Evolutionary conservation across 805 yeast species (phyloP).

Genomic region (Ogataea methanolica): DNA sequence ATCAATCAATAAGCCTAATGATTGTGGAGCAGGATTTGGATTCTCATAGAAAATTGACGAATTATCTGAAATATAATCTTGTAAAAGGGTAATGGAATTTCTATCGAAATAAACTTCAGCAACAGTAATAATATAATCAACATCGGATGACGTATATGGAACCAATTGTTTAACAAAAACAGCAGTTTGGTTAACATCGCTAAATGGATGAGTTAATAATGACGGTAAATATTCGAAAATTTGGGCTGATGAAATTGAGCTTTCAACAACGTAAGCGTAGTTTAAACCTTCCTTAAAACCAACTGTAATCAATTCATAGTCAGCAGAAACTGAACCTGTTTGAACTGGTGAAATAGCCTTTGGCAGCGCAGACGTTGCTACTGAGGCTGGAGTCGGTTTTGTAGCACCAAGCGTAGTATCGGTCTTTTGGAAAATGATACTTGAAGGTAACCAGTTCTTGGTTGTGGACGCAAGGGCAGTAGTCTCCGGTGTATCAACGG

Average conservation of each 20-base stretch:
- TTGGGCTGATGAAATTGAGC: conserved; percentile 76
- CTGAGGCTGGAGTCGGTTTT: conserved; percentile 25
- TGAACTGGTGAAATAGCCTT: conserved; percentile 68
- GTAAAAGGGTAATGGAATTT: conserved; percentile 43
- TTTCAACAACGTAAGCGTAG: conserved; percentile 75
- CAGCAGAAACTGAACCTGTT: conserved; percentile 37
- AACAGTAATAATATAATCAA: conserved; percentile 72
- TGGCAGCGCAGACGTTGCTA: conserved; percentile 56
- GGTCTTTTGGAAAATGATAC: conserved; percentile 32
- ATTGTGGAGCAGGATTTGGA: conserved; percentile 47
- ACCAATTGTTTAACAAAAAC: conserved; percentile 64
- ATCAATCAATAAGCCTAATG: conserved; percentile 71
- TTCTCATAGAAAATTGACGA: conserved; percentile 60
- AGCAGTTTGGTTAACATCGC: conserved; percentile 22
- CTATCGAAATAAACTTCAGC: conserved; percentile 84
- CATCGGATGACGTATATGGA: conserved; percentile 60
- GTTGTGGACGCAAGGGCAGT: conserved; percentile 14
- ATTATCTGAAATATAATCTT: conserved; percentile 42
- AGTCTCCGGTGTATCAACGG: not conserved
- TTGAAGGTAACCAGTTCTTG: conserved; percentile 41
- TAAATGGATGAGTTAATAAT: conserved; percentile 61
- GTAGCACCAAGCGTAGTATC: conserved; percentile 26
- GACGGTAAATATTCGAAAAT: conserved; percentile 81
- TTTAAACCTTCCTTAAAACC: conserved; percentile 79
- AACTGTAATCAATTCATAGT: conserved; percentile 56